Conservation (phyloP, 1,284 basidiomycete genomes). For the Vanrija humicola region DNA sequence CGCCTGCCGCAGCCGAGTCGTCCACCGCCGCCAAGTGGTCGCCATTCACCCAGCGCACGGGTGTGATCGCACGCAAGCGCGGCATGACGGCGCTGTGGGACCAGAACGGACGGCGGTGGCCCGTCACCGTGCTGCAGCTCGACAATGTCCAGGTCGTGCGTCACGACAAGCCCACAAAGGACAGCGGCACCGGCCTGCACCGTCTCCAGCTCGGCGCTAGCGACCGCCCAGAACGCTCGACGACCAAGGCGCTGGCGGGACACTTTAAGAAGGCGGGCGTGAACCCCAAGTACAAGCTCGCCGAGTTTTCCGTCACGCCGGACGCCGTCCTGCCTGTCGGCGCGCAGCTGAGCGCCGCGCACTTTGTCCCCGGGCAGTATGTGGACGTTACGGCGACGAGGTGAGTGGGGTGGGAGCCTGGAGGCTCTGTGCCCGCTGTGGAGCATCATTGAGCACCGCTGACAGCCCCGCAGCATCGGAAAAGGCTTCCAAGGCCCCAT, state of each 20-base stretch:
- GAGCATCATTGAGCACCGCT: not conserved
- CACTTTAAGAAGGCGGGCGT: conserved; percentile 83
- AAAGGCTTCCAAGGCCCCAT: conserved; percentile 97
- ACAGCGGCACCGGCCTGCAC: conserved; percentile 59
- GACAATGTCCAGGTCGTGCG: conserved; percentile 52
- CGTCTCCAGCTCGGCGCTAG: conserved; percentile 80
- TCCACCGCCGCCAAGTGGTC: conserved; percentile 58
- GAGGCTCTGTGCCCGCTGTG: not conserved
- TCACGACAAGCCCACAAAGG: conserved; percentile 32
- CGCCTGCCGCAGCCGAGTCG: conserved; percentile 8
- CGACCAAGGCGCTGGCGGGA: conserved; percentile 71
- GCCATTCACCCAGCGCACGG: conserved; percentile 80
- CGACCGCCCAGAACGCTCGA: conserved; percentile 63
- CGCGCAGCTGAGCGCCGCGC: conserved; percentile 80
- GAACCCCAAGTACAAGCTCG: conserved; percentile 77
- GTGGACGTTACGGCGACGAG: conserved; percentile 91
- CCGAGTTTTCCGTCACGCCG: conserved; percentile 82
- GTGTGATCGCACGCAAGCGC: conserved; percentile 90
- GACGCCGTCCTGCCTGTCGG: conserved; percentile 89
- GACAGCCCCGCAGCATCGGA: conserved; percentile 64
- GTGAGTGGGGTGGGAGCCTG: conserved; percentile 54
- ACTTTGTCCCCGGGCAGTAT: conserved; percentile 96
- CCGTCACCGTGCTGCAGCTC: conserved; percentile 80
- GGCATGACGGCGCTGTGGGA: conserved; percentile 97
- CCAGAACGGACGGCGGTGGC: conserved; percentile 76